Conservation (phyloP, 345 rosid genomes). For the Gossypium longicalyx region DNA sequence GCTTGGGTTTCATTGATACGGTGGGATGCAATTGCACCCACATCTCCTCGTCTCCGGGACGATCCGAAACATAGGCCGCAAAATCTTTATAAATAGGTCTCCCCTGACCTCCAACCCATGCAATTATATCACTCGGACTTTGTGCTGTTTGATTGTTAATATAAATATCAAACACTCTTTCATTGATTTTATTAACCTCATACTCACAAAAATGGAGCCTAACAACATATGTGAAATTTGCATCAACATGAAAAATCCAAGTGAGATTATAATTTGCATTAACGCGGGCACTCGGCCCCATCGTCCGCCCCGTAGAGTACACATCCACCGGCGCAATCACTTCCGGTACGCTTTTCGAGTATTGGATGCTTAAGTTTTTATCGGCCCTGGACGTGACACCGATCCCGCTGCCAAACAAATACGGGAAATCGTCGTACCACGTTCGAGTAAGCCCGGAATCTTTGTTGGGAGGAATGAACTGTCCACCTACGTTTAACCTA, state of each 20-base stretch:
- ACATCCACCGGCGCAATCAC: constrained; percentile 42
- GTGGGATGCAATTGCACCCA: constrained; percentile 50
- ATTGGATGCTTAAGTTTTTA: constrained; percentile 22
- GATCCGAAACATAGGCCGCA: constrained; percentile 26
- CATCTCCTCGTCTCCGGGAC: constrained; percentile 22
- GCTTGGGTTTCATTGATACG: constrained; percentile 27
- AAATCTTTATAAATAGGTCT: constrained; percentile 46
- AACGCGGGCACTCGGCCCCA: constrained; percentile 36
- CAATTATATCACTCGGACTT: constrained; percentile 42
- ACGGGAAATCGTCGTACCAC: constrained; percentile 58
- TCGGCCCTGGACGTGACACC: constrained; percentile 29
- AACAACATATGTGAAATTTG: constrained; percentile 48
- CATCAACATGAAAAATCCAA: constrained; percentile 54
- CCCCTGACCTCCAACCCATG: constrained; percentile 39
- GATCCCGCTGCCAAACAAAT: constrained; percentile 30
- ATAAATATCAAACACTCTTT: constrained; percentile 47
- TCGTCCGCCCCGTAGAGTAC: constrained; percentile 40
- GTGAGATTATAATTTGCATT: constrained; percentile 45
- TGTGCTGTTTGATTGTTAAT: constrained; percentile 48
- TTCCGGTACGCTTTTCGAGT: constrained; percentile 17
- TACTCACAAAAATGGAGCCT: constrained; percentile 61
- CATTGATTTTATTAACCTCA: constrained; percentile 27
- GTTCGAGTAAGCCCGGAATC: constrained; percentile 46
- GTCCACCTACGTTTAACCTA: constrained; percentile 55
- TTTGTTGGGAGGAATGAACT: constrained; percentile 30